A percentile compares a stretch with the other conserved stretches of the same genome.
phyloP scores from a whole-genome alignment of 2,329 filamentous ascomycete genomes.

The Onygenales sp. region DNA sequence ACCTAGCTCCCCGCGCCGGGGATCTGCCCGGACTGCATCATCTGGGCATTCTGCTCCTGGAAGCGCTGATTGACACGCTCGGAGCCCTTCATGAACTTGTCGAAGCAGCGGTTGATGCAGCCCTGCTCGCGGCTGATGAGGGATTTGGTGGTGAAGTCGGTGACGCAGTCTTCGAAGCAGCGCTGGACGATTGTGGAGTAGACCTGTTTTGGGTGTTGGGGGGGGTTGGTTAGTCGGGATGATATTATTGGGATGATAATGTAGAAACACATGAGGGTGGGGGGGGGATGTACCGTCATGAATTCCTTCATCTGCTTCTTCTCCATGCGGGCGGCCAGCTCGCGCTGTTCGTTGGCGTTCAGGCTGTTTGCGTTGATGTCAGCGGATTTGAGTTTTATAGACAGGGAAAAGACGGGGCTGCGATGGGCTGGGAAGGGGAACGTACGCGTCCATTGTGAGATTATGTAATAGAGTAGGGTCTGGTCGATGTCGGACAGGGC shows the following conservation, averaged over 20 bases:
- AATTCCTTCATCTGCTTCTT: conserved; percentile 99
- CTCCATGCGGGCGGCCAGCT: conserved; percentile 90
- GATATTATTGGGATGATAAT: conserved; percentile 1
- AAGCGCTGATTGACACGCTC: conserved; percentile 88
- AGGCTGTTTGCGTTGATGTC: conserved; percentile 42
- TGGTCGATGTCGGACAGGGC: too few relatives aligned
- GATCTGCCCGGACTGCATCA: conserved; percentile 51
- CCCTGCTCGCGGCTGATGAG: conserved; percentile 78
- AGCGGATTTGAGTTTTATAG: not conserved
- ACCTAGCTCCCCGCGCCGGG: conserved; percentile 31
- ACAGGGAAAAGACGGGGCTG: not conserved
- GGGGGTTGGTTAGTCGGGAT: not conserved
- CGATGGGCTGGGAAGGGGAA: not conserved
- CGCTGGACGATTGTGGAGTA: conserved; percentile 50
- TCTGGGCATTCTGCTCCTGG: conserved; percentile 61
- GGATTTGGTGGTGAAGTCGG: conserved; percentile 97
- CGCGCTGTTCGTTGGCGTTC: conserved; percentile 72
- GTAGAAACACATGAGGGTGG: not conserved
- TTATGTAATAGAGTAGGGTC: too few relatives aligned
- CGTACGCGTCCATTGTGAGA: conserved; percentile 29
- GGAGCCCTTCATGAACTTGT: conserved; percentile 89
- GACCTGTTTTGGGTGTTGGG: conserved; percentile 38
- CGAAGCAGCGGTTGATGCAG: conserved; percentile 89
- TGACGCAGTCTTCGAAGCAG: conserved; percentile 95
- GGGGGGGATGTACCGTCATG: conserved; percentile 64